Evolutionary conservation across 2,329 filamentous ascomycete genomes (phyloP), one percentile per base, ranked within the genome.

Genomic region (Apiospora rasikravindrae): DNA sequence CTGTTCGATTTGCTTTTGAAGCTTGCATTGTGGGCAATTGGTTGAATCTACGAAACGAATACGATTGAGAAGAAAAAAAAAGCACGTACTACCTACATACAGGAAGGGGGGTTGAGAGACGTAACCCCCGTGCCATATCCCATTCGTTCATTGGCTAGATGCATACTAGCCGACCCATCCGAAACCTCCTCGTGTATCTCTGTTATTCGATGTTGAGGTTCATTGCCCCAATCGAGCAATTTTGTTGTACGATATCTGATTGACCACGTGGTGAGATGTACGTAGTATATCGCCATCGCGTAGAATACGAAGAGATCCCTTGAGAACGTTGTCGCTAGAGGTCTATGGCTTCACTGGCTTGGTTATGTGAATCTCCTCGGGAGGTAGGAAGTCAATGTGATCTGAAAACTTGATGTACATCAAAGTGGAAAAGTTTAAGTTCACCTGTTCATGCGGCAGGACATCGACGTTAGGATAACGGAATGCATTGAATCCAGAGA

Each of bases 161-260:
- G 57, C 33, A n/a, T 16, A 5, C 57, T 64, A 64, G 57, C 57
- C 57, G 57, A 24, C 57, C 57, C 57, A 64, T 64, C 57, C 57
- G 33, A 61, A 64, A 19, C 33, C 29, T 64, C 29, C 22, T 64
- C 57, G 57, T 64, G 57, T 64, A 64, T n/a, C 29, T 64, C 33
- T 64, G 33, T 13, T 40, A 64, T 64, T 64, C 45, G 45, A 49
- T n/a, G 33, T 14, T 64, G 29, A 64, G 29, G 33, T 64, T 40
- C 33, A 40, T 64, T 64, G 57, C 33, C 57, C 19, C 29, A 40
- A 64, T n/a, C 33, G 8, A 40, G 11, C 57, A 64, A 64, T 3
- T 49, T 37, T 37, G 7, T 40, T 64, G 33, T 40, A n/a, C n/a
- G n/a, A n/a, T n/a, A n/a, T 24, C 5, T 40, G 33, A 19, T 61